Base-by-base conservation (phyloP, 2,329 filamentous ascomycete species). In the Endocalyx cinctus region DNA sequence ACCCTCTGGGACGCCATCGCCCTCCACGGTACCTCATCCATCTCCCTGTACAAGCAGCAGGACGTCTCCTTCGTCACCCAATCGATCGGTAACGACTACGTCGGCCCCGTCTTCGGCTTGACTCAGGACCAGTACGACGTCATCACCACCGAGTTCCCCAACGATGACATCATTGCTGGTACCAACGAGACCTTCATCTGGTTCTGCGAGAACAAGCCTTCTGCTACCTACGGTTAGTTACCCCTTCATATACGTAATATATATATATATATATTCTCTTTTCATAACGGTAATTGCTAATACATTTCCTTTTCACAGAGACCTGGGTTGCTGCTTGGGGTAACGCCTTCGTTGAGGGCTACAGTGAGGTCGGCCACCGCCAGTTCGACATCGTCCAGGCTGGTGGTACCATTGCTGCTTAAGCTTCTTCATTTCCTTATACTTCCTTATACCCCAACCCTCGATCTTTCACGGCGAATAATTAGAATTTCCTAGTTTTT, bases 21-120 rank as follows among this genome's bases (percentile, higher is more conserved):
- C 10, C 46, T 51, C 2, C 48, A 51, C 45, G 48, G 45, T 29
- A 51, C 48, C 33, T 40, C 33, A 34, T 42, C 26, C 34, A 51
- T 51, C 42, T 38, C 29, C 26, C 42, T 45, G 34, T 46, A 42
- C 42, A 51, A 45, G 38, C 40, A 47, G 34, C 4, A 17, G 26
- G 45, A 50, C 33, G 45, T 47, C 10, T 18, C 18, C 12, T 25
- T 44, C 27, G 43, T 46, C 33, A 43, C 47, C 25, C 33, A 39
- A 29, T 39, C 39, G 25, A 51, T 51, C 35, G 40, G 41, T 22
- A 40, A 48, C 32, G 48, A 51, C 38, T 48, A 40, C 32, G 42
- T 43, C 12, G 46, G 47, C 3, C 31, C 37, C 1, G 41, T 41
- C 25, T 30, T 33, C 2, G 23, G 34, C 11, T 33, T 51, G 33